These are phyloP conservation scores for Pseudopyrenochaeta lycopersici DNA, from an alignment of 2,329 filamentous ascomycete species.

Conservation along the genomic window DNA sequence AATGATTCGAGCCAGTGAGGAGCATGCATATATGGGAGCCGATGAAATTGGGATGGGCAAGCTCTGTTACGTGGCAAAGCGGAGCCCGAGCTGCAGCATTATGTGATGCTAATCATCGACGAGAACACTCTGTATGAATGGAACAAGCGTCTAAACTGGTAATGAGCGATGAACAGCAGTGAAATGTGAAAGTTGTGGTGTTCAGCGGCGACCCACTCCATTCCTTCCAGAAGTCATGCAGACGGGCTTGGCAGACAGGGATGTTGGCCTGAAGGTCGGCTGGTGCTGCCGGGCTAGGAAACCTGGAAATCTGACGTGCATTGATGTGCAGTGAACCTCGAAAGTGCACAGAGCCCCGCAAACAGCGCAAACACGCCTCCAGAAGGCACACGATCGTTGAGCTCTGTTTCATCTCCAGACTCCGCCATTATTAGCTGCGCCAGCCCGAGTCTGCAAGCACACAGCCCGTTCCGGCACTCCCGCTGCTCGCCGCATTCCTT, in stretches of 20 bases:
- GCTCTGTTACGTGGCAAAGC: too few species aligned
- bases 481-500: slow-evolving; percentile 22
- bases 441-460: slow-evolving; percentile 1
- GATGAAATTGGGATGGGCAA: too few species aligned
- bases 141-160: not conserved
- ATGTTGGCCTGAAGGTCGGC: slow-evolving; percentile 1
- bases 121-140: too few species aligned
- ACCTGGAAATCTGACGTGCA: slow-evolving; percentile 28
- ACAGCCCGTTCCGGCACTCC: slow-evolving; percentile 16
- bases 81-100: too few species aligned
- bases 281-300: slow-evolving; percentile 19
- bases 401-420: not conserved
- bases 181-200: slow-evolving; percentile 6
- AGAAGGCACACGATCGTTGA: slow-evolving; percentile 5
- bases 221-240: slow-evolving; percentile 12
- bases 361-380: not conserved
- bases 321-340: slow-evolving; percentile 5
- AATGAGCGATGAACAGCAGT: too few species aligned
- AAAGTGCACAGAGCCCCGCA: slow-evolving; percentile 11
- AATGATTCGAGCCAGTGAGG: too few species aligned
- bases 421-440: not conserved
- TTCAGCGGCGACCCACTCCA: slow-evolving; percentile 5
- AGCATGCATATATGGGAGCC: too few species aligned
- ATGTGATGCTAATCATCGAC: too few species aligned
- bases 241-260: slow-evolving; percentile 17